phyloP scores from a whole-genome alignment of 495 filamentous ascomycete genomes.

The Hypoxylon fragiforme region DNA sequence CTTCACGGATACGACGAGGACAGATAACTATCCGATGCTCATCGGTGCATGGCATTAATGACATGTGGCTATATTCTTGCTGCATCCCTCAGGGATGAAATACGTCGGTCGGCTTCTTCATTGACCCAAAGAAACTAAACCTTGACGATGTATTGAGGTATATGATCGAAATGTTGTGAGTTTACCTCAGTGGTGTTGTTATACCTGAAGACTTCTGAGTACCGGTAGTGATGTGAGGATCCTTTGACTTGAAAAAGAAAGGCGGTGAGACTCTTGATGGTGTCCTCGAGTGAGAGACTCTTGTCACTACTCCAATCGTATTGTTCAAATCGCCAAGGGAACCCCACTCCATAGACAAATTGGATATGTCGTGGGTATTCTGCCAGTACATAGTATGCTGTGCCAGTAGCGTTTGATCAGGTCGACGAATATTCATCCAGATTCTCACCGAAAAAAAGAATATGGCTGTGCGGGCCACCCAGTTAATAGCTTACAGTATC shows the following conservation, averaged over 20 bases:
- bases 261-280: slow-evolving; percentile 23
- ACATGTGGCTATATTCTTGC: slow-evolving; percentile 22
- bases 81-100: slow-evolving; percentile 2
- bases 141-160: no score
- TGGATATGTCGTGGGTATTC: slow-evolving; percentile 13
- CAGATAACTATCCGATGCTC: slow-evolving; percentile 18
- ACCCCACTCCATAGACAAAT: slow-evolving; percentile 14
- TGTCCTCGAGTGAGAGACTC: slow-evolving; percentile 6
- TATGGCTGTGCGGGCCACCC: slow-evolving; percentile 6
- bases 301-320: slow-evolving; percentile 11
- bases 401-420: slow-evolving; percentile 7
- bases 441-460: slow-evolving; percentile 30
- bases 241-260: slow-evolving; percentile 9
- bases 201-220: slow-evolving; percentile 4
- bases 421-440: slow-evolving; percentile 24
- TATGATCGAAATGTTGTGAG: no score
- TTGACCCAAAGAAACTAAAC: no score
- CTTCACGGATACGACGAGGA: slow-evolving; percentile 5
- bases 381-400: slow-evolving; percentile 11
- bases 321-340: slow-evolving; percentile 19
- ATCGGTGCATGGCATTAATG: slow-evolving; percentile 18
- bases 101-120: not conserved
- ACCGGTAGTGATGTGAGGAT: slow-evolving; percentile 15
- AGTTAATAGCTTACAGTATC: slow-evolving; percentile 18
- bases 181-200: slow-evolving; percentile 17